phyloP scores from a whole-genome alignment of 2,329 filamentous ascomycete species.

The Elsinoe arachidis region DNA sequence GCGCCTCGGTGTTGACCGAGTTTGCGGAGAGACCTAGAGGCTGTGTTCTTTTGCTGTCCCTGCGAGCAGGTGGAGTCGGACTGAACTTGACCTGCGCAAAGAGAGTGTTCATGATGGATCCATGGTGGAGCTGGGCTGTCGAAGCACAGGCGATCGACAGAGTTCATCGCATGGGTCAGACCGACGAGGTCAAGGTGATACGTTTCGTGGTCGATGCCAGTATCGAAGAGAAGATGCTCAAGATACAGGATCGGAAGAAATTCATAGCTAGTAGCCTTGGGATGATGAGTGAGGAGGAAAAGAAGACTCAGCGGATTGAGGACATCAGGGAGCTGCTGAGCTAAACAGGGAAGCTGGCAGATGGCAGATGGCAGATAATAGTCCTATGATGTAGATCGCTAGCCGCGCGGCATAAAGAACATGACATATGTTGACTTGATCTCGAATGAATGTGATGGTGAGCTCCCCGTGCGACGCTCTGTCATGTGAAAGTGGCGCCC shows the following conservation, averaged over 20 bases:
- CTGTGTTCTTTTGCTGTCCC: constrained; percentile 68
- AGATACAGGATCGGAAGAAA: constrained; percentile 90
- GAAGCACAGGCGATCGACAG: constrained; percentile 97
- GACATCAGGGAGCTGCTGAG: constrained; percentile 88
- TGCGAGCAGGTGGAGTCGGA: constrained; percentile 86
- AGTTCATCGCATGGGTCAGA: constrained; percentile 93
- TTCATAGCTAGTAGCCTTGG: constrained; percentile 91
- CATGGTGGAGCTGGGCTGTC: constrained; percentile 97
- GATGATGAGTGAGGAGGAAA: constrained; percentile 92
- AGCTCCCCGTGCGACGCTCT: neutral
- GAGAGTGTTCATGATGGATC: constrained; percentile 97
- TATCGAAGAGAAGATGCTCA: constrained; percentile 91
- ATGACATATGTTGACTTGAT: too few relatives aligned
- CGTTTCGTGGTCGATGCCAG: constrained; percentile 84
- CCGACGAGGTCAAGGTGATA: constrained; percentile 73
- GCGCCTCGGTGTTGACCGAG: constrained; percentile 65
- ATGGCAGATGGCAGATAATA: neutral
- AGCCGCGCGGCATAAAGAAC: too few relatives aligned
- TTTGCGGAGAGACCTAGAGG: constrained; percentile 55
- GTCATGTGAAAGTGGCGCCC: neutral
- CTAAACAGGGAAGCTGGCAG: constrained; percentile 21
- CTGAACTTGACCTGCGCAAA: constrained; percentile 85
- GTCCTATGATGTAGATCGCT: too few relatives aligned
- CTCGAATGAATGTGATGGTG: neutral
- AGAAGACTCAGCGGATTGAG: constrained; percentile 79